Evolutionary conservation across 108 stramenopile genomes (phyloP), one percentile per base, ranked within the genome.

Genomic region (Pseudonitzschia pungens): DNA sequence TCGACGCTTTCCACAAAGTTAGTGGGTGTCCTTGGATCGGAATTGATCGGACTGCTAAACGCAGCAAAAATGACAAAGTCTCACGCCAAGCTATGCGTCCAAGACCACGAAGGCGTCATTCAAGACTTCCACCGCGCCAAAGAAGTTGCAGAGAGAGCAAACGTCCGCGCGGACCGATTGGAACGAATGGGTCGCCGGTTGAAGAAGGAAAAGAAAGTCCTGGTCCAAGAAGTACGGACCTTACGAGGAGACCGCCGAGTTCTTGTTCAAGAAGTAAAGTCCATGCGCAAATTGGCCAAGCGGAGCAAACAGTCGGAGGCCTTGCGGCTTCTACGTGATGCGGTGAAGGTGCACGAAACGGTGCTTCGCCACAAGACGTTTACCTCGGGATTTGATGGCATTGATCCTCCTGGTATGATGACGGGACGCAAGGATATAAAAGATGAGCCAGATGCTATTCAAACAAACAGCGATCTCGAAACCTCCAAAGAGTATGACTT

Each of bases 181-280:
- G 67, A 55, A 40, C 57, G 59, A 33, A 24, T 53, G 1, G 41
- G 29, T 29, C 55, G 57, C 21, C 50, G 53, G 7, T 56, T 69
- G 26, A 58, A 69, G 20, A 24, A 60, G 16, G 75, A 76, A 27
- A 76, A 76, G 24, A 24, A 58, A n/a, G 15, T n/a, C 20, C 44
- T 76, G 27, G 48, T 67, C 5, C 24, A 32, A 29, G 43, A 76
- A 69, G 68, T 76, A 16, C 53, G 22, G 16, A 40, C 33, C 20
- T 29, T 76, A 16, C 12, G 65, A 14, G 40, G 2, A 4, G 75
- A 76, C 36, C 41, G 59, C 33, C 42, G 43, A 1, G 18, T 67
- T 10, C 68, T 76, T n/a, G 75, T 69, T 0, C 59, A 60, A 45
- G 75, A 66, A 63, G 67, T 68, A 2, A 76, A 69, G 56, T 40